These are phyloP conservation scores for Lasiodiplodia theobromae DNA, from an alignment of 2,329 filamentous ascomycete genomes.

Conservation along the genomic window DNA sequence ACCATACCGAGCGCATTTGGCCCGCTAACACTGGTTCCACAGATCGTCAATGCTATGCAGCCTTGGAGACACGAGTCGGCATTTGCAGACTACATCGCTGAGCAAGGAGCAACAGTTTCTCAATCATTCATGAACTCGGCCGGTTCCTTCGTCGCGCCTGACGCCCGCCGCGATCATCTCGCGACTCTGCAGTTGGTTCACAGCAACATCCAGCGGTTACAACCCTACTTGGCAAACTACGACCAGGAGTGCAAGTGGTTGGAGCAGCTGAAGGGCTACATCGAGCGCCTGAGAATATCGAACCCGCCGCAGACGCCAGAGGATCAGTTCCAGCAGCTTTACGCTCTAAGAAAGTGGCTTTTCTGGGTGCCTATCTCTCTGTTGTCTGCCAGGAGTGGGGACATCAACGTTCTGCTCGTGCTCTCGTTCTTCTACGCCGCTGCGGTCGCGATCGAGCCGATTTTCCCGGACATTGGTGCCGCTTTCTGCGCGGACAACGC, in stretches of 20 bases:
- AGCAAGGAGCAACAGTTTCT: conserved; percentile 63
- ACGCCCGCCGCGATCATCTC: conserved; percentile 63
- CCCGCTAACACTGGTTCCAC: conserved; percentile 34
- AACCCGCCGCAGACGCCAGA: conserved; percentile 63
- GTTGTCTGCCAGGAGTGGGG: conserved; percentile 76
- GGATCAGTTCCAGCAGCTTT: conserved; percentile 88
- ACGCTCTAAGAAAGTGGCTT: conserved; percentile 87
- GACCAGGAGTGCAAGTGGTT: conserved; percentile 58
- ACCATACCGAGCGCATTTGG: background rate
- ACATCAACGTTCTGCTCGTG: conserved; percentile 79
- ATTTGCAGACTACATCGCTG: conserved; percentile 81
- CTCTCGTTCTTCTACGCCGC: conserved; percentile 92
- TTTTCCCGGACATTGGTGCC: conserved; percentile 90
- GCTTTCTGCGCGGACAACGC: conserved; percentile 76
- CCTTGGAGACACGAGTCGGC: conserved; percentile 89
- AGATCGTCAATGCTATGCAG: conserved; percentile 92
- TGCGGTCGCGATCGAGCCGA: conserved; percentile 83
- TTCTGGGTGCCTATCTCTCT: conserved; percentile 93
- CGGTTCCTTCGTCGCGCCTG: conserved; percentile 68
- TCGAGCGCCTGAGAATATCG: conserved; percentile 53
- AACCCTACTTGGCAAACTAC: conserved; percentile 51
- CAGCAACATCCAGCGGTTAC: conserved; percentile 52
- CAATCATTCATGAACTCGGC: conserved; percentile 66
- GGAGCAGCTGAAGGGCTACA: conserved; percentile 55
- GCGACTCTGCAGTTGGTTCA: conserved; percentile 49